phyloP scores from a whole-genome alignment of 768 basidiomycete species.

The Russula olivacea region DNA sequence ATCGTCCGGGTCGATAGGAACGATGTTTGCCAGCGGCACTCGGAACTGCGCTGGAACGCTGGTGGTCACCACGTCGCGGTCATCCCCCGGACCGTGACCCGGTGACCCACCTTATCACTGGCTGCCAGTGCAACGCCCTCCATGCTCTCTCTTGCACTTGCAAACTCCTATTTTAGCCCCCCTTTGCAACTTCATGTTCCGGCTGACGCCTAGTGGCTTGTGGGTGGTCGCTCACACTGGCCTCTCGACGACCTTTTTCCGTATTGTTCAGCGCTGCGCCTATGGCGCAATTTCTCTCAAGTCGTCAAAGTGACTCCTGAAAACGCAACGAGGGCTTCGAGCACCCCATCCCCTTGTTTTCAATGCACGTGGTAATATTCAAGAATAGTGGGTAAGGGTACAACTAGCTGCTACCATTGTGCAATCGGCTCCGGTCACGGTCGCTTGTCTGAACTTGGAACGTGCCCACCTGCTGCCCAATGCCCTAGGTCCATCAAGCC shows the following conservation, averaged over 20 bases:
- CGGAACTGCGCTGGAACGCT: conserved; percentile 19
- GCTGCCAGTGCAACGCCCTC: neutral
- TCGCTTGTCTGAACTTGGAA: neutral
- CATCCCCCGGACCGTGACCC: conserved; percentile 3
- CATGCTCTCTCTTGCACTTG: neutral
- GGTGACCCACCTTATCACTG: neutral
- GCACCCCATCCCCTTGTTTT: neutral
- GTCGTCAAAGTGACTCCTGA: neutral
- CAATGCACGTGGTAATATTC: neutral
- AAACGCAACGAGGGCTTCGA: neutral
- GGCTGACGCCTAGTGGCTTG: neutral
- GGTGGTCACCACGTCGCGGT: neutral
- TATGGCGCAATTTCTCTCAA: neutral
- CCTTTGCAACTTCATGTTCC: neutral
- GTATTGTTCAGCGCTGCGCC: neutral
- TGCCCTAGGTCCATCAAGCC: neutral
- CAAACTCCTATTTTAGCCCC: neutral
- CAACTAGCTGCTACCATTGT: neutral
- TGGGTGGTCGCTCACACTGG: neutral
- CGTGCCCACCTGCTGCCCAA: neutral
- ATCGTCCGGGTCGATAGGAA: conserved; percentile 16
- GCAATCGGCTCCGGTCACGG: neutral
- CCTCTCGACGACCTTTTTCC: neutral
- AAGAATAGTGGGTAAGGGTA: neutral
- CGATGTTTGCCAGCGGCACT: conserved; percentile 8